phyloP scores from a whole-genome alignment of 345 rosid species.

The Aegle marmelos region DNA sequence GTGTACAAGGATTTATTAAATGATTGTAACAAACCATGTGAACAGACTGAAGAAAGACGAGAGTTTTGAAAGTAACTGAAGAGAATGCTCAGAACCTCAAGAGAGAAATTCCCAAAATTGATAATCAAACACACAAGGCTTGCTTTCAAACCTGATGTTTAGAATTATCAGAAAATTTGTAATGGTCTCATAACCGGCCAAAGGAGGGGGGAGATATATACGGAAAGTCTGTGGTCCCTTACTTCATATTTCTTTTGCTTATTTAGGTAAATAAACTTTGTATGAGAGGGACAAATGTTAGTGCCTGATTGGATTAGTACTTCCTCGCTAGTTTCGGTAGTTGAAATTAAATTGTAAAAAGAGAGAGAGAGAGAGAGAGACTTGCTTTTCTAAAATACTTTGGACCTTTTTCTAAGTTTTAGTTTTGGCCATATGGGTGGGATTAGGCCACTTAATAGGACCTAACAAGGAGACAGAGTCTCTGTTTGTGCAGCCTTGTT shows the following conservation, averaged over 20 bases:
- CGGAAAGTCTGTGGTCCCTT: background rate
- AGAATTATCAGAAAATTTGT: background rate
- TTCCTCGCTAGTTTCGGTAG: background rate
- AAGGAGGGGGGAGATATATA: conserved; percentile 17
- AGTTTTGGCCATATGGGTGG: conserved; percentile 24
- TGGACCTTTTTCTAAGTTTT: background rate
- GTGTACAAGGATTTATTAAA: background rate
- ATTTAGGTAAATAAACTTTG: conserved; percentile 10
- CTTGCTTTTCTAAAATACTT: background rate
- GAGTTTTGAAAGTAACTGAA: background rate
- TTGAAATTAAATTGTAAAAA: background rate
- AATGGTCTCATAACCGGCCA: background rate
- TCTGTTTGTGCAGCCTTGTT: conserved; percentile 7
- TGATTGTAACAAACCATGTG: conserved; percentile 17
- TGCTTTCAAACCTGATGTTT: background rate
- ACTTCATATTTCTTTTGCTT: conserved; percentile 2
- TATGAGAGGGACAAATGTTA: conserved; percentile 14
- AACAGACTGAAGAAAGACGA: background rate
- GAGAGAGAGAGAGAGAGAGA: background rate
- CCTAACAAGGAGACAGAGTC: conserved; percentile 16
- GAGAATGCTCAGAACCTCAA: background rate
- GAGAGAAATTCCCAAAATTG: background rate
- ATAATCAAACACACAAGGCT: background rate
- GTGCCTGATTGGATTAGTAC: conserved; percentile 7
- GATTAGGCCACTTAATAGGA: conserved; percentile 48